phyloP scores from a whole-genome alignment of 345 rosid genomes.

The Eucalyptus leucophloia region DNA sequence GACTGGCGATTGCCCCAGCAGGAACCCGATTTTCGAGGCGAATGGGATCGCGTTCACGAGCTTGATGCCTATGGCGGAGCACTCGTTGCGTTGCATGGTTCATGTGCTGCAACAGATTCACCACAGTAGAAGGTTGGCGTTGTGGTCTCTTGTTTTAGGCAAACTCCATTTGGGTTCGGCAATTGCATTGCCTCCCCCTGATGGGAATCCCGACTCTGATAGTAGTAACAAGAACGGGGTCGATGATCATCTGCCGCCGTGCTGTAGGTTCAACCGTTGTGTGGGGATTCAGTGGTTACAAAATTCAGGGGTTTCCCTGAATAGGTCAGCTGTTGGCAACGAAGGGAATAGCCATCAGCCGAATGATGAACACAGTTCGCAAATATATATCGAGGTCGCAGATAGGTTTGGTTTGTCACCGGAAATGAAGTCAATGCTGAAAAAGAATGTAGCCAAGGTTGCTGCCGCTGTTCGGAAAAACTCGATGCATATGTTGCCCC shows the following conservation, averaged over 20 bases:
- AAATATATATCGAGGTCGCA: conserved; percentile 60
- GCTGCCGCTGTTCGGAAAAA: conserved; percentile 81
- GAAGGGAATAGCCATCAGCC: neutral
- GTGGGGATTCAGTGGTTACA: conserved; percentile 42
- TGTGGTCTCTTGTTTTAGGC: conserved; percentile 92
- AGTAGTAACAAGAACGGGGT: conserved; percentile 19
- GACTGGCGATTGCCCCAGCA: conserved; percentile 18
- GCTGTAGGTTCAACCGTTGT: conserved; percentile 75
- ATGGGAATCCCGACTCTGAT: conserved; percentile 10
- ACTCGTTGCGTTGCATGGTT: conserved; percentile 72
- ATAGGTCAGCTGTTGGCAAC: neutral
- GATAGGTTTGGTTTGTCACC: conserved; percentile 81
- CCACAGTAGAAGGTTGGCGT: conserved; percentile 87
- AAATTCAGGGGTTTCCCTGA: neutral
- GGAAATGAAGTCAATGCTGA: conserved; percentile 68
- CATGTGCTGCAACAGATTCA: conserved; percentile 81
- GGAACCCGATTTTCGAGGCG: conserved; percentile 9
- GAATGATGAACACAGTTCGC: conserved; percentile 8
- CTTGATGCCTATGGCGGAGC: conserved; percentile 66
- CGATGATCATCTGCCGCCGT: conserved; percentile 38
- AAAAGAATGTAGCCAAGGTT: conserved; percentile 81
- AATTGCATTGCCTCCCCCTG: conserved; percentile 19
- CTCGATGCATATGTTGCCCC: conserved; percentile 40
- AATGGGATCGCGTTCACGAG: conserved; percentile 35
- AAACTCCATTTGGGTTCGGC: conserved; percentile 75